A percentile compares a stretch with the other conserved stretches of the same genome.
phyloP scores from a whole-genome alignment of 2,329 filamentous ascomycete genomes.

The Monilinia laxa region DNA sequence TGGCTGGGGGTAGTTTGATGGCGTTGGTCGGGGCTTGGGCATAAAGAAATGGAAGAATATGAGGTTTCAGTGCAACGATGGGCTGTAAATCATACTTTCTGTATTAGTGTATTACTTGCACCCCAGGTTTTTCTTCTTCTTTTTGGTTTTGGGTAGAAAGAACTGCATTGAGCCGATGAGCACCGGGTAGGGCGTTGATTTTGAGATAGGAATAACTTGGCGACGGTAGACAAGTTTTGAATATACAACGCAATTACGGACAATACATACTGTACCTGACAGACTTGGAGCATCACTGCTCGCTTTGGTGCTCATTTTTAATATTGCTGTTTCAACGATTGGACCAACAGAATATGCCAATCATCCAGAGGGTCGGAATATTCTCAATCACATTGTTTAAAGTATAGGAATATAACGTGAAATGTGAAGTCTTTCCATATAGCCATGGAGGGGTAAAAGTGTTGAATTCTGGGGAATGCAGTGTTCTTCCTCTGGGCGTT shows the following conservation, averaged over 20 bases:
- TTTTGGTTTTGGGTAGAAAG: background rate
- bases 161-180: slow-evolving; percentile 4
- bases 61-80: background rate
- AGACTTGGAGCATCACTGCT: background rate
- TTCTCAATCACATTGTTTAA: background rate
- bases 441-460: background rate
- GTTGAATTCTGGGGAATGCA: background rate
- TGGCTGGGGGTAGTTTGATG: slow-evolving; percentile 61
- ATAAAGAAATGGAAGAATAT: slow-evolving; percentile 15
- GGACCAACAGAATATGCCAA: background rate
- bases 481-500: background rate
- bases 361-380: background rate
- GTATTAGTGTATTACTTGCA: slow-evolving; percentile 4
- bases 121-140: background rate
- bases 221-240: background rate
- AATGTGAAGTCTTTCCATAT: background rate
- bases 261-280: background rate
- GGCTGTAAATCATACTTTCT: background rate
- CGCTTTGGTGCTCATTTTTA: background rate
- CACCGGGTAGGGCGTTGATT: background rate
- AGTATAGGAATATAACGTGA: background rate
- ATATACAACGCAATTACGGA: background rate
- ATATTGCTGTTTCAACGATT: background rate
- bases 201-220: slow-evolving; percentile 3
- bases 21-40: slow-evolving; percentile 68